Conservation (phyloP, 2,329 filamentous ascomycete genomes). For the Xylaria polymorpha region DNA sequence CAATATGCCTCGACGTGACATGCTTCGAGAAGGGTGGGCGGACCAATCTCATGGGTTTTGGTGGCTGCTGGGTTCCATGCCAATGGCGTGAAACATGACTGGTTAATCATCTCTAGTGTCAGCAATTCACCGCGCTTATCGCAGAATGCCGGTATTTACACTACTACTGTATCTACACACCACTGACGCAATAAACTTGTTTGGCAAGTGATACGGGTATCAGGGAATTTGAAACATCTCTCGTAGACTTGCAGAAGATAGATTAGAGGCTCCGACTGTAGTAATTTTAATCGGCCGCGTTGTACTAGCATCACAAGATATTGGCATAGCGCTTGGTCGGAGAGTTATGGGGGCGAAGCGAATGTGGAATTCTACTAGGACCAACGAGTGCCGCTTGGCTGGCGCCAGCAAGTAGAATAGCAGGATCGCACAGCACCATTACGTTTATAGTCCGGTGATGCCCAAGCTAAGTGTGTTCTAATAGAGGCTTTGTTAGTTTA, state of each 20-base stretch:
- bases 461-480: not conserved
- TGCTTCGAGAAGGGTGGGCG: constrained; percentile 37
- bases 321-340: constrained; percentile 11
- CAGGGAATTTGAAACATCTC: not conserved
- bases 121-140: constrained; percentile 35
- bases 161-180: not conserved
- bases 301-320: constrained; percentile 14
- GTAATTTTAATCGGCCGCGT: constrained; percentile 3
- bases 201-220: constrained; percentile 1
- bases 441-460: not conserved
- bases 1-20: constrained; percentile 28
- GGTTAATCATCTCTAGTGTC: constrained; percentile 34
- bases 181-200: not conserved
- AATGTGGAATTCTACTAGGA: constrained; percentile 2
- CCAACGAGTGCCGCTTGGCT: constrained; percentile 20
- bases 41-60: constrained; percentile 38
- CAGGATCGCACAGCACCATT: constrained; percentile 22
- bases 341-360: constrained; percentile 14
- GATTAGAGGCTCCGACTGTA: not conserved
- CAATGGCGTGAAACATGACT: constrained; percentile 37
- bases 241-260: not conserved
- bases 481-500: constrained; percentile 8
- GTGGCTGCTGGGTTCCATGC: constrained; percentile 40
- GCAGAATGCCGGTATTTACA: constrained; percentile 30
- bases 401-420: constrained; percentile 35